Evolutionary conservation across 1,139 yeast species (phyloP), one percentile per base, ranked within the genome.

Genomic region (Groenewaldozyma sp.): DNA sequence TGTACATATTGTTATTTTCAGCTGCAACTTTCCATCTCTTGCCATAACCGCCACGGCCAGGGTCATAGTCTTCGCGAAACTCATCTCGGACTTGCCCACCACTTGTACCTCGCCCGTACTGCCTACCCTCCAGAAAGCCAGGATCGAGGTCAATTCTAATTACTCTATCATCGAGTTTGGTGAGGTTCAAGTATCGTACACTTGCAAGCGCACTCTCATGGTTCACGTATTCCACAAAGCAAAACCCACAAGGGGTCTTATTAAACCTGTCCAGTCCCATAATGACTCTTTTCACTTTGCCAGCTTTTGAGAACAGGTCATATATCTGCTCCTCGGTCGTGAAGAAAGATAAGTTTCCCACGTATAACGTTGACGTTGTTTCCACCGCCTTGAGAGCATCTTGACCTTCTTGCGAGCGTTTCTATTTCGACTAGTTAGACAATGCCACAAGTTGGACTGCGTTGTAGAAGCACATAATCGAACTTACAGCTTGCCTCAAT

Each of bases 241-340:
- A 87, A 62, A 91, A 91, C 24, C 97, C 97, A 58, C 97, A 87
- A 1, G 97, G 97, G 0, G 95, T 86, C 53, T 79, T 76, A 49
- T 82, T 80, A 56, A 79, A 79, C 46, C 95, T 71, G 56, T 88
- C 96, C 38, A 88, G 70, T 0, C 98, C 98, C 97, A 91, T 88
- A 43, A 88, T 77, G 34, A 87, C 82, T 51, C 82, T 70, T 46
- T 76, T 76, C 28, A 88, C 78, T 10, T 73, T 65, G 1, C 97
- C 98, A 56, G 56, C 61, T 42, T 79, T 79, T 52, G 80, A 73
- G 55, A 88, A 86, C 39, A 88, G 64, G 57, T 87, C 97, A 56
- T 79, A 81, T 20, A 88, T 75, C 58, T 88, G 96, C 57, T 91
- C 97, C 59, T 91, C 97, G 1, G 95, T 81, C 2, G 96, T 87